phyloP scores from a whole-genome alignment of 768 basidiomycete genomes.

The Neoboletus subvelutipes region DNA sequence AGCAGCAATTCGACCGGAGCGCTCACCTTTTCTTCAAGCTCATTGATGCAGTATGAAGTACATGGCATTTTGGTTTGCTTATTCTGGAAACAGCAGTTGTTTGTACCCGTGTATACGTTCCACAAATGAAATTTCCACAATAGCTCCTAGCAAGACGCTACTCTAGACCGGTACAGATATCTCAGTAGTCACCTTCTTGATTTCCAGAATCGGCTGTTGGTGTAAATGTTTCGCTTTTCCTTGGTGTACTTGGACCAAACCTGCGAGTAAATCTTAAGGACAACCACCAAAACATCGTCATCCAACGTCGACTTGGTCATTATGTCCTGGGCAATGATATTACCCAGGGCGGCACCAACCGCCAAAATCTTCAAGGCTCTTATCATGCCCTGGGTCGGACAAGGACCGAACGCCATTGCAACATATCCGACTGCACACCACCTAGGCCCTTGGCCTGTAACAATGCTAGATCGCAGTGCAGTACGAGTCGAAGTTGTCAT shows the following conservation, averaged over 20 bases:
- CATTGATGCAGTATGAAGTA: conserved; percentile 32
- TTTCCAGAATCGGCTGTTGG: not conserved
- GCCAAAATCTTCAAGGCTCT: not conserved
- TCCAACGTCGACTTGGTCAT: not conserved
- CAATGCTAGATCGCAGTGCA: not conserved
- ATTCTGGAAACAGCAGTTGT: conserved; percentile 4
- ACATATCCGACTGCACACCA: not conserved
- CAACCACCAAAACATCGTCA: not conserved
- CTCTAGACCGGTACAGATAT: not conserved
- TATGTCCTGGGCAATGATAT: not conserved
- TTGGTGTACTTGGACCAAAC: not conserved
- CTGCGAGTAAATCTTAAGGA: not conserved
- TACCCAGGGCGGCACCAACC: not conserved
- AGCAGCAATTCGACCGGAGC: not conserved
- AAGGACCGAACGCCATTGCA: not conserved
- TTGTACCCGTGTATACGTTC: conserved; percentile 4
- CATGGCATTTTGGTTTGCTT: conserved; percentile 11
- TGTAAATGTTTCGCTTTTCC: not conserved
- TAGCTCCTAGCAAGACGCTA: not conserved
- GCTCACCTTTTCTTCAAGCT: conserved; percentile 57
- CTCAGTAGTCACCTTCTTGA: not conserved
- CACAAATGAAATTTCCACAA: not conserved
- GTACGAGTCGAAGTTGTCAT: not conserved
- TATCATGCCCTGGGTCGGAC: not conserved
- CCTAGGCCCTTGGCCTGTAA: not conserved